A percentile compares a stretch with the other conserved stretches of the same genome.
Evolutionary conservation across 2,329 filamentous ascomycete genomes (phyloP).

Genomic region (Diaporthe citrichinensis): DNA sequence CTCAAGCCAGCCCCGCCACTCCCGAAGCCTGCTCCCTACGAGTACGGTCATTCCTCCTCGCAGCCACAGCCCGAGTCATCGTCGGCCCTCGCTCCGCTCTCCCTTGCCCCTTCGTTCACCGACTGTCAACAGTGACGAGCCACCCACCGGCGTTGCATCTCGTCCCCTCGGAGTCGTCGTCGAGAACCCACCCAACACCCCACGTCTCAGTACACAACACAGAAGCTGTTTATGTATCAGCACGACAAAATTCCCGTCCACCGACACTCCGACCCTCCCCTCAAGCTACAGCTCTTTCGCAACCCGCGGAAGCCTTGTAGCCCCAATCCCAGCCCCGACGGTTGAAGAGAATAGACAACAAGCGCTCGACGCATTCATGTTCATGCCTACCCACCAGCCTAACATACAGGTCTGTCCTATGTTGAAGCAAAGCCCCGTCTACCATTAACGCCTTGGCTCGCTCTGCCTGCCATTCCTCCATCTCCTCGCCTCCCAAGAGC

Average conservation of each 20-base stretch:
- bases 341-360: conserved; percentile 72
- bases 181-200: conserved; percentile 39
- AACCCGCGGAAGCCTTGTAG: conserved; percentile 95
- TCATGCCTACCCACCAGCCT: conserved; percentile 70
- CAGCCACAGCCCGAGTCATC: conserved; percentile 21
- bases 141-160: conserved; percentile 9
- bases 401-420: conserved; percentile 68
- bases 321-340: conserved; percentile 90
- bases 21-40: conserved; percentile 34
- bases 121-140: conserved; percentile 22
- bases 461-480: conserved; percentile 52
- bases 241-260: conserved; percentile 90
- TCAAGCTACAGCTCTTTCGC: conserved; percentile 98
- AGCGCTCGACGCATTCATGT: conserved; percentile 69
- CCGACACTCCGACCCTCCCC: conserved; percentile 87
- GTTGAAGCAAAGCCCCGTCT: conserved; percentile 67
- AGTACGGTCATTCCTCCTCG: conserved; percentile 32
- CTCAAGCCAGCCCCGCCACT: conserved; percentile 29
- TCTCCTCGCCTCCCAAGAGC: conserved; percentile 48
- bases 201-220: conserved; percentile 52
- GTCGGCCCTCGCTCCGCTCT: conserved; percentile 18
- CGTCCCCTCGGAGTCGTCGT: conserved; percentile 35
- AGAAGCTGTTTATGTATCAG: conserved; percentile 96
- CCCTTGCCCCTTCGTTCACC: background rate
- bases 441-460: conserved; percentile 67